Evolutionary conservation across 1,139 yeast genomes (phyloP).

Genomic region (Yamadazyma triangularis): DNA sequence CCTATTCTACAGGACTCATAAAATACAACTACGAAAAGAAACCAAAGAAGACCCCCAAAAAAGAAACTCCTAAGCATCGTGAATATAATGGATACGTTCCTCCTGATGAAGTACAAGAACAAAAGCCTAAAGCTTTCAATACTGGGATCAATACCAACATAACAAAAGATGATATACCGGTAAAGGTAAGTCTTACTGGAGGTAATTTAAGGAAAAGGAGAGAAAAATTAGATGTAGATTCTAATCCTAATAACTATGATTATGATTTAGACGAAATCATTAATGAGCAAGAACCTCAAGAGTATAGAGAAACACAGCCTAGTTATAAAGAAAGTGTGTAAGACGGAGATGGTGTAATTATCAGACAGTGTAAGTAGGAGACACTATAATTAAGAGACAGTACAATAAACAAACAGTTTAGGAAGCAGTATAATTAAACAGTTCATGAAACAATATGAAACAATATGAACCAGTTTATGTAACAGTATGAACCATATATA

Average conservation of each 20-base stretch:
- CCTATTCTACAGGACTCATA: constrained; percentile 37
- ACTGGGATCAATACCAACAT: constrained; percentile 27
- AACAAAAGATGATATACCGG: constrained; percentile 37
- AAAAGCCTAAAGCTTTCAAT: constrained; percentile 16
- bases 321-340: too few species aligned
- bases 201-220: constrained; percentile 17
- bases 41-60: constrained; percentile 4
- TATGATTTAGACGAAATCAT: constrained; percentile 30
- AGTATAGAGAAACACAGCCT: background rate
- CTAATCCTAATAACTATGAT: constrained; percentile 31
- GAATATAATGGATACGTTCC: constrained; percentile 31
- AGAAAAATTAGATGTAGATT: constrained; percentile 30
- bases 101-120: constrained; percentile 30
- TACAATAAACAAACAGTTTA: too few species aligned
- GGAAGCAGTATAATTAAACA: too few species aligned
- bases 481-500: too few species aligned
- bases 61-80: constrained; percentile 1
- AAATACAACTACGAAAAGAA: constrained; percentile 10
- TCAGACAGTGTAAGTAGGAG: too few species aligned
- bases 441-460: too few species aligned
- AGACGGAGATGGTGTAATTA: too few species aligned
- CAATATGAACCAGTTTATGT: too few species aligned
- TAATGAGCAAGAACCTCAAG: constrained; percentile 18
- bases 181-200: constrained; percentile 27
- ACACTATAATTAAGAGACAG: too few species aligned